Percentiles rank a stretch among this genome's conserved stretches.
Evolutionary conservation across 2,329 filamentous ascomycete genomes (phyloP).

Genomic region (Sarocladium strictum): DNA sequence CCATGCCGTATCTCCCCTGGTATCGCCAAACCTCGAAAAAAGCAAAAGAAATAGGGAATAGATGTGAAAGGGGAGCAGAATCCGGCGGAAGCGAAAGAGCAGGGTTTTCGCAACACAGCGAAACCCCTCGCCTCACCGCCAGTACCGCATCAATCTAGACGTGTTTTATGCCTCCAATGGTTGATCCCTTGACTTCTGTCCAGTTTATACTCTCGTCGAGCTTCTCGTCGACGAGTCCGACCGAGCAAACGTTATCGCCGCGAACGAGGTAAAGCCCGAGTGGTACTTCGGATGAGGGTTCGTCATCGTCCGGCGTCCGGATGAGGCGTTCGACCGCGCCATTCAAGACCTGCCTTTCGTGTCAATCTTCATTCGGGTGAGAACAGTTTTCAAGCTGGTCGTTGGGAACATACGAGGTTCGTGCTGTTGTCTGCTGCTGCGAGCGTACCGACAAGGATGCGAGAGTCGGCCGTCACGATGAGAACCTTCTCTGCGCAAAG

Average conservation of each 20-base stretch:
- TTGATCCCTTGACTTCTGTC: slow-evolving; percentile 78
- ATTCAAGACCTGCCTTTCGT: slow-evolving; percentile 59
- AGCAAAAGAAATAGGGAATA: not conserved
- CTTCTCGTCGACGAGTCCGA: slow-evolving; percentile 83
- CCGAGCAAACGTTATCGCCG: slow-evolving; percentile 88
- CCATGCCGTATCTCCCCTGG: not conserved
- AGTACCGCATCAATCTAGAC: slow-evolving; percentile 12
- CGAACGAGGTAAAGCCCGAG: slow-evolving; percentile 88
- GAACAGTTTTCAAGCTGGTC: not conserved
- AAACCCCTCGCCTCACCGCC: not conserved
- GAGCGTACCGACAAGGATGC: slow-evolving; percentile 77
- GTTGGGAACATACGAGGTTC: slow-evolving; percentile 57
- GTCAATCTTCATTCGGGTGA: not conserved
- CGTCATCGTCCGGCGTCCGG: slow-evolving; percentile 73
- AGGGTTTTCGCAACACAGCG: not conserved
- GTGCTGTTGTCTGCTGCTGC: slow-evolving; percentile 85
- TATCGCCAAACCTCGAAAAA: not conserved
- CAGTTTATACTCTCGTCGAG: slow-evolving; percentile 90
- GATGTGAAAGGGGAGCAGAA: not conserved
- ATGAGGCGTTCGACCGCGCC: slow-evolving; percentile 87
- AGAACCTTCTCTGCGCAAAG: slow-evolving; percentile 70
- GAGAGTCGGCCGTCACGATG: slow-evolving; percentile 86
- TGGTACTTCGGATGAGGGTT: slow-evolving; percentile 72
- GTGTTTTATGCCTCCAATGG: slow-evolving; percentile 83
- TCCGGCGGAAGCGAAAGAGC: not conserved